phyloP scores from a whole-genome alignment of 2,329 filamentous ascomycete species.

The Alternaria sp. region DNA sequence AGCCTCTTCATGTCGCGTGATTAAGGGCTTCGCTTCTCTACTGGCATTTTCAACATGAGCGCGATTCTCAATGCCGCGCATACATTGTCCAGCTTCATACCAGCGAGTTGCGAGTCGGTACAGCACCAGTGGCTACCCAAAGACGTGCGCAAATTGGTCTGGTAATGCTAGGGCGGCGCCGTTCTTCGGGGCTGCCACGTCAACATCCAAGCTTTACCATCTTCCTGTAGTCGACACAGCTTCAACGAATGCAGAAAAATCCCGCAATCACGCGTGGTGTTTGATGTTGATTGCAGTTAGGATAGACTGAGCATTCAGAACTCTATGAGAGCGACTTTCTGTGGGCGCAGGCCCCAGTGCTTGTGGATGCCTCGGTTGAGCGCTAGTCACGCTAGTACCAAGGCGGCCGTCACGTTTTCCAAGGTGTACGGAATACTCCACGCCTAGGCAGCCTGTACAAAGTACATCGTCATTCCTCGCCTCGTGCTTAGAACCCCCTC shows the following conservation, averaged over 20 bases:
- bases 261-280: not conserved
- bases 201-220: not conserved
- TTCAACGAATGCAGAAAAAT: not conserved
- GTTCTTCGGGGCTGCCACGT: not conserved
- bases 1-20: not conserved
- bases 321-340: not conserved
- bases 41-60: not conserved
- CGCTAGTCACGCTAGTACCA: not conserved
- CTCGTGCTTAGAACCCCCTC: not conserved
- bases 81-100: not conserved
- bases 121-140: not conserved
- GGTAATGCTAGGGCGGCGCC: not conserved
- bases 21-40: not conserved
- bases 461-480: not conserved
- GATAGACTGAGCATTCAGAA: not conserved
- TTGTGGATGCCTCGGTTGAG: not conserved
- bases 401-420: not conserved
- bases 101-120: not conserved
- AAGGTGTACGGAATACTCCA: not conserved
- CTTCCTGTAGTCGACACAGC: not conserved
- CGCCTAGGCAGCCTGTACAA: not conserved
- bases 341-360: not conserved
- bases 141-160: not conserved
- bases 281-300: not conserved
- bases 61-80: not conserved